Base-by-base conservation (phyloP, 192 early-diverging fungal genomes). In the Pecoramyces ruminantium region DNA sequence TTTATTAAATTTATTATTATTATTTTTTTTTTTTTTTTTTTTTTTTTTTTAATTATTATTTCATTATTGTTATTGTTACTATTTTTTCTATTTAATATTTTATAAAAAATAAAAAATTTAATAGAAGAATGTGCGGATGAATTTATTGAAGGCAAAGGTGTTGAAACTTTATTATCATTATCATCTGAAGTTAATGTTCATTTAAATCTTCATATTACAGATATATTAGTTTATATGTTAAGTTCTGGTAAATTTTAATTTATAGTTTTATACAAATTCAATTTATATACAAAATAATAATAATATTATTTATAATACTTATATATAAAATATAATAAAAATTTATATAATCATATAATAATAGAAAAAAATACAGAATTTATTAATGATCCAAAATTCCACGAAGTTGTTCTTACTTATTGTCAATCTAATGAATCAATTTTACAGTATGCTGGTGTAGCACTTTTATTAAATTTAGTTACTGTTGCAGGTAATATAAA, bases 191-290 rank as follows among this genome's bases (percentile, higher is more conserved):
- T 79, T 21, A 81, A 38, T 77, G 58, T 87, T 8, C 88, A 90
- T 80, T 78, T 90, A 16, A 83, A 83, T 79, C 78, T 90, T 30
- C 91, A 90, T 80, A 84, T 90, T 28, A 85, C 88, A 29, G 89
- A 90, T 78, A 87, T 91, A 38, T 83, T 90, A 42, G 85, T 89
- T n/a, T 89, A 84, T 81, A 80, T 90, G 51, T 86, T 84, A 80
- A 80, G 85, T 78, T 80, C 86, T 30, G 80, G 83, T 82, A 30
- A 81, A 79, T 58, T 18, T 38, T 30, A 29, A 81, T 13, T 5
- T 42, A 82, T 28, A 38, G 4, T 34, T 34, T 34, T 6, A n/a
- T n/a, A n/a, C n/a, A n/a, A n/a, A n/a, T n/a, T n/a, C n/a, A n/a
- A n/a, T n/a, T n/a, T n/a, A n/a, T n/a, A n/a, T n/a, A n/a, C n/a